Evolutionary conservation across 805 yeast genomes (phyloP), one percentile per base, ranked within the genome.

Genomic region (Candida railenensis): DNA sequence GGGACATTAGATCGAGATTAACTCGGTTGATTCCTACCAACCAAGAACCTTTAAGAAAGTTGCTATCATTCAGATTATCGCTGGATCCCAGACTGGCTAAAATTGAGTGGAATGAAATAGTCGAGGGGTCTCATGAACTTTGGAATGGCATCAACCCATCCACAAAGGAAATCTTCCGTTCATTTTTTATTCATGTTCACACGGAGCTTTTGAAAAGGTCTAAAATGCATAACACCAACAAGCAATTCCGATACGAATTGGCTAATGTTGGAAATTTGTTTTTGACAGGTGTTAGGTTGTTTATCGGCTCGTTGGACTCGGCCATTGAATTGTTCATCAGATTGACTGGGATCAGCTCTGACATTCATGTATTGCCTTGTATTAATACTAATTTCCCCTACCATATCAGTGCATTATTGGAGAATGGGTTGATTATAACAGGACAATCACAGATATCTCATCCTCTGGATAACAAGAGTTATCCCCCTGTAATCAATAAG

Each of bases 371-470:
- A 1, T 62, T 88, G 4, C 96, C 97, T 0, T 89, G 96, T 50
- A 69, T 90, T 34, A 89, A 87, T 57, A 87, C 96, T 7, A 88
- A 85, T 55, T 87, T 87, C 67, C 82, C 91, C 14, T 88, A 89
- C 53, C 96, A 90, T 57, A 89, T 91, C 22, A 83, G 92, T 42
- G 97, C 96, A 0, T 54, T 77, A 22, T 69, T 91, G 38, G 67
- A 69, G 30, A 79, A 88, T 62, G 96, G 95, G 2, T 71, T 77
- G 3, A 71, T 85, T 2, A 83, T 91, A 32, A 85, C 91, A 0
- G 98, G 98, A 11, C 98, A 91, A 62, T 85, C 92, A 2, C 96
- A 90, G 59, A 91, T 91, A 9, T 89, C 96, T 1, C 98, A 91
- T 65, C 98, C 98, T 1, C 43, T 46, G 4, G 58, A 55, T 22